A percentile compares a stretch with the other conserved stretches of the same genome.
Conservation (phyloP, 495 filamentous ascomycete genomes). For the Filosporella fistucella region DNA sequence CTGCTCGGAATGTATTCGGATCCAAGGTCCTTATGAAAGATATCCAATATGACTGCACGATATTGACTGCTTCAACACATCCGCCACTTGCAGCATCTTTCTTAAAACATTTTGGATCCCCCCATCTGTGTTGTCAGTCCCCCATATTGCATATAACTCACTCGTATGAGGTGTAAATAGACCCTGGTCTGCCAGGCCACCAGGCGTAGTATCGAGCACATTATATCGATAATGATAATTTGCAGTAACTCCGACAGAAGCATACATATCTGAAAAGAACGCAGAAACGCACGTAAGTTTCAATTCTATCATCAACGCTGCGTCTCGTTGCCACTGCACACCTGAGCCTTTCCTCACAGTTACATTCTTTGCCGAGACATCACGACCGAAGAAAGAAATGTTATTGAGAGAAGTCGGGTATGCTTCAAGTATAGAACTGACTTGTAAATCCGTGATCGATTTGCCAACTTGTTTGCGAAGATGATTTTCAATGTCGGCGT, state of each 20-base stretch:
- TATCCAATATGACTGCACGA: conserved; percentile 64
- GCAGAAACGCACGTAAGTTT: background rate
- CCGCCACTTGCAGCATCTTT: conserved; percentile 29
- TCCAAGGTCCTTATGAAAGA: conserved; percentile 60
- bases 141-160: conserved; percentile 62
- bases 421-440: no score
- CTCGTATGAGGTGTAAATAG: conserved; percentile 56
- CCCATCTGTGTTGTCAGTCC: conserved; percentile 26
- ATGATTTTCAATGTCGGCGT: background rate
- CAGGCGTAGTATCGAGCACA: conserved; percentile 55
- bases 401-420: conserved; percentile 15
- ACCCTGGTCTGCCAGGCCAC: conserved; percentile 40
- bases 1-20: conserved; percentile 48
- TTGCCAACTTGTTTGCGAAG: conserved; percentile 5
- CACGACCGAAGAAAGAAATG: no score
- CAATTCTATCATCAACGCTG: conserved; percentile 3
- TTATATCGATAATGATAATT: conserved; percentile 59
- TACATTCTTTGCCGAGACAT: no score
- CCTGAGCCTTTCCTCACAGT: conserved; percentile 5
- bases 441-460: conserved; percentile 1
- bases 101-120: conserved; percentile 48
- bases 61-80: conserved; percentile 24
- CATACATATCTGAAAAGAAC: conserved; percentile 13
- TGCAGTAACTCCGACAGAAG: conserved; percentile 26
- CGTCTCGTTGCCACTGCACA: conserved; percentile 9